phyloP scores from a whole-genome alignment of 305 asterid species.

The Rubia balearica region DNA sequence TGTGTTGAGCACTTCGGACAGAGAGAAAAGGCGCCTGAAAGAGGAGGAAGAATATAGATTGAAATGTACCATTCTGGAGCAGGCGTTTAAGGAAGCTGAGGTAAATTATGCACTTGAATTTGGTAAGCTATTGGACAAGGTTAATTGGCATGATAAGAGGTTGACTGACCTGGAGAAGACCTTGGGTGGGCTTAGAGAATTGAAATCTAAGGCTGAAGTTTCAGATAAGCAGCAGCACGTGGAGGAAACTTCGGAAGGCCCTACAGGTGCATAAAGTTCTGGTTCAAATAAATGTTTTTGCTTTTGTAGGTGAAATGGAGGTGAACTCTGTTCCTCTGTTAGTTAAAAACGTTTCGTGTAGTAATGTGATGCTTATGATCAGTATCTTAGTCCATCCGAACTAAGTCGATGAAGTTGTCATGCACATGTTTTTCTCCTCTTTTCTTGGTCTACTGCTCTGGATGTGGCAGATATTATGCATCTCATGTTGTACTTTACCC shows the following conservation, averaged over 20 bases:
- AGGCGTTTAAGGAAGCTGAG: constrained; percentile 44
- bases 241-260: constrained; percentile 11
- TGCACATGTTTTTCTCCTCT: neutral
- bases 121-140: constrained; percentile 19
- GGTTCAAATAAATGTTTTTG: neutral
- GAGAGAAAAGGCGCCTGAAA: constrained; percentile 41
- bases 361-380: neutral
- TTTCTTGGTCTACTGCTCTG: neutral
- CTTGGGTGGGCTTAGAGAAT: constrained; percentile 29
- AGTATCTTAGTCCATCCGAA: neutral
- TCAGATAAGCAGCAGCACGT: constrained; percentile 14
- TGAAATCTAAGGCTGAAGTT: constrained; percentile 19
- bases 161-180: constrained; percentile 27
- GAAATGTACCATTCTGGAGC: constrained; percentile 37
- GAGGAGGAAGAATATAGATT: constrained; percentile 56
- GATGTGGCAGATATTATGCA: neutral
- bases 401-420: neutral
- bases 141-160: constrained; percentile 21
- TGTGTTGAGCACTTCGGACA: constrained; percentile 51
- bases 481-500: neutral
- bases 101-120: constrained; percentile 22
- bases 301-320: neutral
- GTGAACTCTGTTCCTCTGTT: neutral
- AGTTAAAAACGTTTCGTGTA: neutral
- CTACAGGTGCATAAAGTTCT: constrained; percentile 7